These are phyloP conservation scores for Chalciporus chontae DNA, from an alignment of 768 basidiomycete genomes.

Conservation along the genomic window DNA sequence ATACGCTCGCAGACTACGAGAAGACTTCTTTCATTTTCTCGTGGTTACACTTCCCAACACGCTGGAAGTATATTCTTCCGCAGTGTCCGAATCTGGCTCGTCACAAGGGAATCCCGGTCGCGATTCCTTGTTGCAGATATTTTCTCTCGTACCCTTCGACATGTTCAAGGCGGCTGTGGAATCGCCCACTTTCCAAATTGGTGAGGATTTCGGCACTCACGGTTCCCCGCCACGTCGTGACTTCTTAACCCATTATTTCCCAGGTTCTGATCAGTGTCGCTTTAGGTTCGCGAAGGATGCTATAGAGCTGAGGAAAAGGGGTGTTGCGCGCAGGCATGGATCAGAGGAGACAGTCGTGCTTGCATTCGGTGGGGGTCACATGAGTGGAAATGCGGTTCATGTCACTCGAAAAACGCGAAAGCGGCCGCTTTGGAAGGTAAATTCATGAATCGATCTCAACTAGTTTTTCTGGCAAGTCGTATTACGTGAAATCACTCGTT, in stretches of 20 bases:
- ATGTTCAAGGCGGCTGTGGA: constrained; percentile 82
- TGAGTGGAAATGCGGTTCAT: constrained; percentile 74
- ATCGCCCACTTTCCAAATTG: constrained; percentile 75
- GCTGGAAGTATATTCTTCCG: constrained; percentile 50
- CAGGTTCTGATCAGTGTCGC: constrained; percentile 79
- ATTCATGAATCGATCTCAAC: constrained; percentile 51
- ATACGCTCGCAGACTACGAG: constrained; percentile 71
- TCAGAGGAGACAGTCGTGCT: constrained; percentile 90
- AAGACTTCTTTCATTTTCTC: constrained; percentile 77
- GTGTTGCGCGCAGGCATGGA: constrained; percentile 64
- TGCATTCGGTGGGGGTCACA: constrained; percentile 73
- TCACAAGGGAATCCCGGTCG: constrained; percentile 44
- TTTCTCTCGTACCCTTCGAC: constrained; percentile 80
- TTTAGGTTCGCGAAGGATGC: constrained; percentile 93
- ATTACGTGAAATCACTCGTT: constrained; percentile 29
- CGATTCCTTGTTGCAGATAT: constrained; percentile 70
- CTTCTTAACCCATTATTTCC: constrained; percentile 17
- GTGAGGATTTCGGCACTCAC: constrained; percentile 37
- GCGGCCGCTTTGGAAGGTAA: constrained; percentile 78
- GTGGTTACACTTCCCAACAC: constrained; percentile 68
- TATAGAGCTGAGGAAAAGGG: constrained; percentile 77
- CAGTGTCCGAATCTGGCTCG: constrained; percentile 36
- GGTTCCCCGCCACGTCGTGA: constrained; percentile 2
- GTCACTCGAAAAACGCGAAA: constrained; percentile 85
- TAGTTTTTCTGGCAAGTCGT: constrained; percentile 14